Conservation (phyloP, 169 alveolate species). For the Pseudocohnilembus persalinus region DNA sequence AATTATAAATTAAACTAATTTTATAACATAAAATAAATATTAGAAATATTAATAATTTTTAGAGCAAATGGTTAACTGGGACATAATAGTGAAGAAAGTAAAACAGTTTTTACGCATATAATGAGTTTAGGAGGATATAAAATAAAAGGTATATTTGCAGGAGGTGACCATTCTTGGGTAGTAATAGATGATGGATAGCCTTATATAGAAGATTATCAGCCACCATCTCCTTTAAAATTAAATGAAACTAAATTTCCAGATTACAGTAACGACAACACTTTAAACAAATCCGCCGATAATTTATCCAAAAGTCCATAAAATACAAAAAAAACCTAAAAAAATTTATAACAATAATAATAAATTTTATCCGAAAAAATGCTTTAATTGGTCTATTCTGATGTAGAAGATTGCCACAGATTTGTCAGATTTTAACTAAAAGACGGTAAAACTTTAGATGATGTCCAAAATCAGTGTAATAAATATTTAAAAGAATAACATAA, state of each 20-base stretch:
- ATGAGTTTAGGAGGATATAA: slow-evolving; percentile 63
- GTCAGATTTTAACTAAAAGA: slow-evolving; percentile 61
- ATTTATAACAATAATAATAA: neutral
- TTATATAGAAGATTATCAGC: slow-evolving; percentile 61
- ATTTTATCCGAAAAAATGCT: slow-evolving; percentile 29
- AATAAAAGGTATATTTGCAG: slow-evolving; percentile 75
- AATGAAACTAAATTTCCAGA: slow-evolving; percentile 11
- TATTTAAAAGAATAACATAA: slow-evolving; percentile 45
- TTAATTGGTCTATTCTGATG: slow-evolving; percentile 75
- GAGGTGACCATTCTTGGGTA: slow-evolving; percentile 89
- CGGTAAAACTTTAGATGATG: slow-evolving; percentile 26
- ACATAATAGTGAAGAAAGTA: slow-evolving; percentile 67
- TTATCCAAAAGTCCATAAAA: too few species aligned
- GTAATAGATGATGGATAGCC: slow-evolving; percentile 75
- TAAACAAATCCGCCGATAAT: slow-evolving; percentile 17
- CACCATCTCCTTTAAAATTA: slow-evolving; percentile 57
- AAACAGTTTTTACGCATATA: slow-evolving; percentile 66
- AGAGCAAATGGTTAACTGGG: slow-evolving; percentile 50
- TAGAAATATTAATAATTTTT: neutral
- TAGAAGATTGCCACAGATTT: slow-evolving; percentile 79
- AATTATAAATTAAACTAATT: too few species aligned
- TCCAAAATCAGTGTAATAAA: slow-evolving; percentile 48
- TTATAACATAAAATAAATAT: too few species aligned
- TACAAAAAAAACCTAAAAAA: neutral
- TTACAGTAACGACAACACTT: slow-evolving; percentile 3